phyloP scores from a whole-genome alignment of 306 rosid species.

The Trifolium dubium region DNA sequence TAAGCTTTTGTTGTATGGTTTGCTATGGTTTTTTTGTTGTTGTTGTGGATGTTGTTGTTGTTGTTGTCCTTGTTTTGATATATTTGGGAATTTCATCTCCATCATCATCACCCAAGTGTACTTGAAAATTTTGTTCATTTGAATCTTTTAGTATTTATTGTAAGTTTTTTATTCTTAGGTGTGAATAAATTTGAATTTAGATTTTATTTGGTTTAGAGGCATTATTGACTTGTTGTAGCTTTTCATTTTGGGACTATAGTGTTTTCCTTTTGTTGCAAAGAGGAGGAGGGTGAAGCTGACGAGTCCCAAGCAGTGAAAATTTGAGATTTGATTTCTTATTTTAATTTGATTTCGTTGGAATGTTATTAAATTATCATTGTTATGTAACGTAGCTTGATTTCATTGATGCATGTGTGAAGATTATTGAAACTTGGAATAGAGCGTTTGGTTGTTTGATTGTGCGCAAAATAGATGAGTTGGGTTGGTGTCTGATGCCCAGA shows the following conservation, averaged over 20 bases:
- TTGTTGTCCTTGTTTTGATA: constrained; percentile 27
- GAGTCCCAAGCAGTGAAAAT: background rate
- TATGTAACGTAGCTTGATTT: too few species aligned
- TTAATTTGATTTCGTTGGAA: too few species aligned
- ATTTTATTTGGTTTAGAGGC: background rate
- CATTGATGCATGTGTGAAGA: too few species aligned
- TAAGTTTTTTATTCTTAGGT: too few species aligned
- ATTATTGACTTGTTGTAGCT: background rate
- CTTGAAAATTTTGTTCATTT: background rate
- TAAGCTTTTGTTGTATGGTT: constrained; percentile 13
- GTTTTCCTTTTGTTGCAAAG: background rate
- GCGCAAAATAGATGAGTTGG: too few species aligned
- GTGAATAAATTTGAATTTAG: too few species aligned
- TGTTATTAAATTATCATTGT: too few species aligned
- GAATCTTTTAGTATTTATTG: background rate
- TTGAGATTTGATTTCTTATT: too few species aligned
- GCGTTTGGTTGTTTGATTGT: too few species aligned
- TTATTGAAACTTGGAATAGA: too few species aligned
- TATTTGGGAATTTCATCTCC: constrained; percentile 14
- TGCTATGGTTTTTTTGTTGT: background rate
- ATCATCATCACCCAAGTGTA: background rate
- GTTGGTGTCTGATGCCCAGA: too few species aligned
- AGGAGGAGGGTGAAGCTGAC: background rate
- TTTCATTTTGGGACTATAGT: background rate
- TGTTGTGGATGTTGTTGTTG: background rate